Conservation (phyloP, 1,284 basidiomycete species). For the Ceratobasidium sp. region DNA sequence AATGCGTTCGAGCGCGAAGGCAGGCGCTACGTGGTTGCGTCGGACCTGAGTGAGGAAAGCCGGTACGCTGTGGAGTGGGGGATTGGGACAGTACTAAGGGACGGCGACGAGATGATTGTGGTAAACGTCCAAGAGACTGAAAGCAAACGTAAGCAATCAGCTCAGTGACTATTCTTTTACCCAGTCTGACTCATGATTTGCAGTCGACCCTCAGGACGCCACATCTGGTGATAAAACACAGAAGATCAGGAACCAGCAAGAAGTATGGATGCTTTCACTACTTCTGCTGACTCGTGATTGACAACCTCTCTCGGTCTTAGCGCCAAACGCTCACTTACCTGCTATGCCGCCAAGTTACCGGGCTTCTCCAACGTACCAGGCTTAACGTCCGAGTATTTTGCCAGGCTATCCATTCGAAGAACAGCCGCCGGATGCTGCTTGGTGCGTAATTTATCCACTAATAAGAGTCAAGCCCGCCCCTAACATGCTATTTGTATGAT, state of each 20-base stretch:
- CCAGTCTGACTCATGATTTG: slow-evolving; percentile 19
- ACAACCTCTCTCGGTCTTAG: slow-evolving; percentile 54
- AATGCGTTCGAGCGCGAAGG: slow-evolving; percentile 33
- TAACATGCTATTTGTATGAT: not conserved
- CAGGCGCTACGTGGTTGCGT: slow-evolving; percentile 87
- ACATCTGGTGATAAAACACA: slow-evolving; percentile 75
- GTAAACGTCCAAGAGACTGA: slow-evolving; percentile 96
- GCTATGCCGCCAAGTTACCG: slow-evolving; percentile 87
- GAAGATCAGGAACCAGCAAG: slow-evolving; percentile 87
- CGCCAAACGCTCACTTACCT: slow-evolving; percentile 90
- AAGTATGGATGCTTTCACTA: slow-evolving; percentile 62
- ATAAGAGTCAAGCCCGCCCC: slow-evolving; percentile 1
- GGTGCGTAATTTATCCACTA: slow-evolving; percentile 58
- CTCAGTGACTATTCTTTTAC: slow-evolving; percentile 38
- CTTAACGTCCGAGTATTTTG: slow-evolving; percentile 88
- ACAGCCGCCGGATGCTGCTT: slow-evolving; percentile 90
- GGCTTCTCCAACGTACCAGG: slow-evolving; percentile 88
- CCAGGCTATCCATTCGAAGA: slow-evolving; percentile 96
- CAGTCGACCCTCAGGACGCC: slow-evolving; percentile 80
- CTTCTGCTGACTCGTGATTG: slow-evolving; percentile 17
- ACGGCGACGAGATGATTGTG: slow-evolving; percentile 92
- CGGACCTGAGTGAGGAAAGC: slow-evolving; percentile 93
- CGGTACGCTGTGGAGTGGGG: slow-evolving; percentile 95
- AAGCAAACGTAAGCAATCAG: slow-evolving; percentile 71
- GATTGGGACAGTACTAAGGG: slow-evolving; percentile 93